A percentile compares a stretch with the other conserved stretches of the same genome.
Evolutionary conservation across 768 basidiomycete genomes (phyloP).

Genomic region (Pleurotus sapidus): DNA sequence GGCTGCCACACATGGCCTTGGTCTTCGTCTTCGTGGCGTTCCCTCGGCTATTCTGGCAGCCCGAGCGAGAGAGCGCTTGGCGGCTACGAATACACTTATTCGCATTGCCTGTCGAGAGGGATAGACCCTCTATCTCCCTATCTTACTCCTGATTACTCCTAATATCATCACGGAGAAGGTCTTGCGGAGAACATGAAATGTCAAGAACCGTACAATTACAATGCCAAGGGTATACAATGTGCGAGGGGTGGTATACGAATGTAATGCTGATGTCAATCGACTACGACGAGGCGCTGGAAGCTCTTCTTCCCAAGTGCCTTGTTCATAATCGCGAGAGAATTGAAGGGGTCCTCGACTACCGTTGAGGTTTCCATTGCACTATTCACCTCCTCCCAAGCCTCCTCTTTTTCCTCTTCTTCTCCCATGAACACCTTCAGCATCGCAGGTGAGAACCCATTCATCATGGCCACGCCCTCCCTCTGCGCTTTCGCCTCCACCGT

Average conservation of each 20-base stretch:
- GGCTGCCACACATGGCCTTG: too few relatives aligned
- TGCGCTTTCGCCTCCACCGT: constrained; percentile 50
- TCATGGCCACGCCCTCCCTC: constrained; percentile 59
- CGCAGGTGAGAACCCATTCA: constrained; percentile 68
- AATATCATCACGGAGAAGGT: too few relatives aligned
- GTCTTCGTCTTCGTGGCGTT: too few relatives aligned
- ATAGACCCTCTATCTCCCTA: constrained; percentile 47
- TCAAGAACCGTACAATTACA: too few relatives aligned
- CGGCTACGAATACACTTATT: too few relatives aligned
- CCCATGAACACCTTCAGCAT: constrained; percentile 75
- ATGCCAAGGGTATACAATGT: too few relatives aligned
- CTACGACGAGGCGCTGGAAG: constrained; percentile 20
- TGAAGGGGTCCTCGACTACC: constrained; percentile 28
- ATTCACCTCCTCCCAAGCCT: constrained; percentile 33
- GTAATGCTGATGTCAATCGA: not conserved
- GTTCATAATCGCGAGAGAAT: constrained; percentile 43
- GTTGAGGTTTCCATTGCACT: constrained; percentile 24
- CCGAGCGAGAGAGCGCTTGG: too few relatives aligned
- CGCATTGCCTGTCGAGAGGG: too few relatives aligned
- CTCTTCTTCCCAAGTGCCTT: constrained; percentile 45
- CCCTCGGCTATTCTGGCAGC: too few relatives aligned
- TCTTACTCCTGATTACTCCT: constrained; percentile 41
- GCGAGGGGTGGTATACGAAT: too few relatives aligned
- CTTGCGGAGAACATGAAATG: too few relatives aligned
- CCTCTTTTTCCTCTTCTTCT: constrained; percentile 33